Conservation (phyloP, 495 filamentous ascomycete species). For the Parmelia sp. region DNA sequence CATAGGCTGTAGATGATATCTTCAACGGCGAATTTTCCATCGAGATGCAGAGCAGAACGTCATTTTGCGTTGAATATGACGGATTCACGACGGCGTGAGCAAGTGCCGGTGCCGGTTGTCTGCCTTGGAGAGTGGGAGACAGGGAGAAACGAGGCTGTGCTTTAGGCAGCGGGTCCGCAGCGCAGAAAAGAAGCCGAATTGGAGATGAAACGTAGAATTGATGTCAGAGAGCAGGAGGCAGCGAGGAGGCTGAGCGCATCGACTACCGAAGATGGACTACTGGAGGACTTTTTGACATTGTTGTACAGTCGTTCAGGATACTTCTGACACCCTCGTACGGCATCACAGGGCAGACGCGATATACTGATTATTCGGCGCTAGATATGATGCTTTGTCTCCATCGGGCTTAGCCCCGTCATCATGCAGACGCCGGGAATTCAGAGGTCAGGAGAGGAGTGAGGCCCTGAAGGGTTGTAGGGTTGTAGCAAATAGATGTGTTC, state of each 20-base stretch:
- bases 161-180: conserved; percentile 16
- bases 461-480: background rate
- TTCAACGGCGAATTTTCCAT: background rate
- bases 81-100: background rate
- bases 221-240: background rate
- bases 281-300: conserved; percentile 4
- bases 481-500: background rate
- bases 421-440: background rate
- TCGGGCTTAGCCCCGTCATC: background rate
- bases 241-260: conserved; percentile 14
- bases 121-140: conserved; percentile 5
- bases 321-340: conserved; percentile 1
- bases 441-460: background rate
- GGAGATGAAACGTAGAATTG: conserved; percentile 7
- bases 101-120: background rate
- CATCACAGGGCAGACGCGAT: background rate
- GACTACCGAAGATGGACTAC: background rate
- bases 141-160: conserved; percentile 14
- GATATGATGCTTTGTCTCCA: background rate
- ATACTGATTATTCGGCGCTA: background rate
- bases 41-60: background rate
- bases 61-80: background rate
- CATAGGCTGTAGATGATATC: background rate
- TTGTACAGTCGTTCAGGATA: background rate
- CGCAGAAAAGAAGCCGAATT: background rate